Conservation (phyloP, 2,329 filamentous ascomycete species). For the Colletotrichum zoysiae region DNA sequence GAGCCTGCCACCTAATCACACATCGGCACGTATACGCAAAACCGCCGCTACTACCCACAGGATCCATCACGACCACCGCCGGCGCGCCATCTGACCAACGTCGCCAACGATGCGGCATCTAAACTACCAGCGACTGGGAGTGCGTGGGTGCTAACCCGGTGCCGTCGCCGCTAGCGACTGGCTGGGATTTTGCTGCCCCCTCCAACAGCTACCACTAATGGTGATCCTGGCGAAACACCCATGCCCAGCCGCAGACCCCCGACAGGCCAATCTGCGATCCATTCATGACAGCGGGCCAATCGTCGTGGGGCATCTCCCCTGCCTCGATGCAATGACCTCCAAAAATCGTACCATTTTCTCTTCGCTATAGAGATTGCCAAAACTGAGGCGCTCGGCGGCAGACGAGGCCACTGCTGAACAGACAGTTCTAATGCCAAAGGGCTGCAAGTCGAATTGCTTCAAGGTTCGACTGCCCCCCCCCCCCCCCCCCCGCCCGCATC, state of each 20-base stretch:
- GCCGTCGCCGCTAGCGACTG: slow-evolving; percentile 17
- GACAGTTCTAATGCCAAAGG: not conserved
- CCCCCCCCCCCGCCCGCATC: not conserved
- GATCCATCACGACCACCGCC: slow-evolving; percentile 14
- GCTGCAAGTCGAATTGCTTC: not conserved
- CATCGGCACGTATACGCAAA: not conserved
- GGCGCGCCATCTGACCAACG: slow-evolving; percentile 4
- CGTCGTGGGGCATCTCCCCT: slow-evolving; percentile 39
- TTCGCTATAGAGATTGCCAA: slow-evolving; percentile 42
- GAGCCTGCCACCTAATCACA: not conserved
- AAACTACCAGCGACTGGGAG: slow-evolving; percentile 1
- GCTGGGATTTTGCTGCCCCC: slow-evolving; percentile 18
- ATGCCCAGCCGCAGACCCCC: slow-evolving; percentile 36
- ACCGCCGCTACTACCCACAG: not conserved
- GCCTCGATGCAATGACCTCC: slow-evolving; percentile 38
- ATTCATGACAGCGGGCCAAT: slow-evolving; percentile 43
- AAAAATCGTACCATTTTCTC: slow-evolving; percentile 45
- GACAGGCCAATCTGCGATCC: slow-evolving; percentile 44
- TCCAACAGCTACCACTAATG: slow-evolving; percentile 15
- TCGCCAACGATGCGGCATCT: not conserved
- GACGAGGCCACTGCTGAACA: slow-evolving; percentile 30
- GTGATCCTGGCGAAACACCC: slow-evolving; percentile 26
- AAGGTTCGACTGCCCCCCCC: not conserved
- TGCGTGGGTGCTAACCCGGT: slow-evolving; percentile 2
- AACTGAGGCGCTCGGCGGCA: slow-evolving; percentile 28